Percentiles rank a stretch among this genome's conserved stretches.
phyloP scores from a whole-genome alignment of 257 asterid genomes.

The Salvia hispanica region DNA sequence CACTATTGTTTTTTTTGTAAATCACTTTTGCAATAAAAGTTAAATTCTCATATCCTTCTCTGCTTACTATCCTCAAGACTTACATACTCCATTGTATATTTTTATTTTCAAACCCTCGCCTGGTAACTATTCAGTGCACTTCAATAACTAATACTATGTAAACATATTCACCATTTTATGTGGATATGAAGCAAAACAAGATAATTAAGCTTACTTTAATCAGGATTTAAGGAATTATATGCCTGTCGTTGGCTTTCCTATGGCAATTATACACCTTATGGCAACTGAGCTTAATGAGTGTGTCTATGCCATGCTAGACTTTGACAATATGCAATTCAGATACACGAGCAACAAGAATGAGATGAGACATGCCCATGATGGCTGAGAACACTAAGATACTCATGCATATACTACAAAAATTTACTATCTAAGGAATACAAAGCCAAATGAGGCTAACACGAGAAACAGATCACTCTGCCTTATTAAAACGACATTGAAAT shows the following conservation, averaged over 20 bases:
- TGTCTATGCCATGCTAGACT: conserved; percentile 43
- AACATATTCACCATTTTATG: neutral
- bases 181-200: neutral
- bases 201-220: neutral
- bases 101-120: conserved; percentile 43
- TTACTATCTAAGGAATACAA: neutral
- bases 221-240: conserved; percentile 79
- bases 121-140: conserved; percentile 47
- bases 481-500: conserved; percentile 2
- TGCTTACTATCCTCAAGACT: too few species aligned
- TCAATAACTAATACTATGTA: neutral
- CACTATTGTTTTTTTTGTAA: too few species aligned
- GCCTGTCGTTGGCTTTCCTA: conserved; percentile 58
- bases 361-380: too few species aligned
- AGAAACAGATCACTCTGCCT: conserved; percentile 2
- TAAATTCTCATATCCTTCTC: too few species aligned
- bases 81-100: too few species aligned
- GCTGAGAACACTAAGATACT: conserved; percentile 30
- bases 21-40: too few species aligned
- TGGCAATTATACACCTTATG: conserved; percentile 89
- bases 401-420: neutral
- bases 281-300: conserved; percentile 79
- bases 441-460: neutral
- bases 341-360: too few species aligned
- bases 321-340: too few species aligned